phyloP scores from a whole-genome alignment of 2,329 filamentous ascomycete species.

The Fusarium abutilonis region DNA sequence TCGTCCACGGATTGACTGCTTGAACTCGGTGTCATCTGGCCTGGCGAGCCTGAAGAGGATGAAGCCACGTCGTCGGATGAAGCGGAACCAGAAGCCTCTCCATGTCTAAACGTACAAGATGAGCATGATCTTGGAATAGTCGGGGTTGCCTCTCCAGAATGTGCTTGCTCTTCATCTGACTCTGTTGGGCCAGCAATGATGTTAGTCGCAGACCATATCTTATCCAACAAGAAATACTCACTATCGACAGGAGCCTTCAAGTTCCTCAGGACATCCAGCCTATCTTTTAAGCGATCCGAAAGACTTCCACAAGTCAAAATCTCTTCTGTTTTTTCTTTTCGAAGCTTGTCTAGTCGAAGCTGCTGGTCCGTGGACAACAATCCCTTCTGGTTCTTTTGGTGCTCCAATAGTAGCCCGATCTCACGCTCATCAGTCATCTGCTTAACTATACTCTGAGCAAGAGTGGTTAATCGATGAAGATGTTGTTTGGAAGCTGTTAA shows the following conservation, averaged over 20 bases:
- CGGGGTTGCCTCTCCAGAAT: not conserved
- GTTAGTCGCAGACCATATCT: no score
- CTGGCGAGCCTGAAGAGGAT: not conserved
- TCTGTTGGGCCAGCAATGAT: not conserved
- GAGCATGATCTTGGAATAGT: not conserved
- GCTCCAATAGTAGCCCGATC: not conserved
- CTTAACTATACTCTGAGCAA: not conserved
- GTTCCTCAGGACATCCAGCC: no score
- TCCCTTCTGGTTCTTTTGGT: not conserved
- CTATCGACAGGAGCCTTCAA: not conserved
- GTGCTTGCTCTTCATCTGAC: not conserved
- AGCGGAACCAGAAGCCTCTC: not conserved
- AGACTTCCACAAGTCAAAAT: not conserved
- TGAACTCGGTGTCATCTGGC: not conserved
- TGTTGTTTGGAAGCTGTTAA: not conserved
- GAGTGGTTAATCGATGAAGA: not conserved
- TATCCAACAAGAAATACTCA: not conserved
- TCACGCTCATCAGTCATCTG: not conserved
- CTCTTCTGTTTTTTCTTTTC: not conserved
- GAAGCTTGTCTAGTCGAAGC: not conserved
- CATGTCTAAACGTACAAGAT: not conserved
- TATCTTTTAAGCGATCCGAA: not conserved
- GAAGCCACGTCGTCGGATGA: not conserved
- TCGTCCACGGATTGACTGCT: not conserved
- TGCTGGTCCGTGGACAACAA: not conserved